Evolutionary conservation across 371 early-diverging fungal genomes (phyloP).

Genomic region (Fennellomyces sp.): DNA sequence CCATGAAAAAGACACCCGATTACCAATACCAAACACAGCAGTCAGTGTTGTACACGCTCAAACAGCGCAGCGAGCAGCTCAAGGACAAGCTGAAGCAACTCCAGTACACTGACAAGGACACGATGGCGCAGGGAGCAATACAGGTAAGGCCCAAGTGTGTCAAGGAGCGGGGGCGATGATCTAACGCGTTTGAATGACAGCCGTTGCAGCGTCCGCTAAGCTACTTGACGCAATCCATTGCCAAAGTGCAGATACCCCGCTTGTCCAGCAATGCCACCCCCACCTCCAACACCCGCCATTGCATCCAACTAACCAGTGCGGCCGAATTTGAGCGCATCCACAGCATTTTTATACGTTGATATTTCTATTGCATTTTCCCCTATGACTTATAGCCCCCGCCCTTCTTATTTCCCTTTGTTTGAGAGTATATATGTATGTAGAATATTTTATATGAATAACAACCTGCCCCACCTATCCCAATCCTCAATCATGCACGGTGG

Average conservation of each 20-base stretch:
- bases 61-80: conserved; percentile 60
- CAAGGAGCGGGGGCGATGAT: neutral
- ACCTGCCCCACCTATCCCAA: neutral
- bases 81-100: conserved; percentile 42
- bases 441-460: conserved; percentile 10
- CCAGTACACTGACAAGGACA: conserved; percentile 15
- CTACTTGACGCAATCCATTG: conserved; percentile 21
- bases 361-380: neutral
- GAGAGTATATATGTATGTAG: conserved; percentile 7
- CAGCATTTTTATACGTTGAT: conserved; percentile 35
- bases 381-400: neutral
- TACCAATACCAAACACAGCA: conserved; percentile 77
- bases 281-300: conserved; percentile 12
- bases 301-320: conserved; percentile 31
- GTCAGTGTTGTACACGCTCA: conserved; percentile 65
- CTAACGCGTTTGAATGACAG: neutral
- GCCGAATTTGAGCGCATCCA: conserved; percentile 40
- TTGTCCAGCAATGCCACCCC: conserved; percentile 1
- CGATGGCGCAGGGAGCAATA: neutral
- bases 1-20: conserved; percentile 58
- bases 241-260: conserved; percentile 36
- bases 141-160: neutral
- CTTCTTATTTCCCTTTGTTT: neutral
- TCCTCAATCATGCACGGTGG: neutral
- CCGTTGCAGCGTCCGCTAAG: conserved; percentile 9